Percentiles rank a stretch among this genome's conserved stretches.
phyloP scores from a whole-genome alignment of 2,329 filamentous ascomycete species.

The Hyphodiscus sp. region DNA sequence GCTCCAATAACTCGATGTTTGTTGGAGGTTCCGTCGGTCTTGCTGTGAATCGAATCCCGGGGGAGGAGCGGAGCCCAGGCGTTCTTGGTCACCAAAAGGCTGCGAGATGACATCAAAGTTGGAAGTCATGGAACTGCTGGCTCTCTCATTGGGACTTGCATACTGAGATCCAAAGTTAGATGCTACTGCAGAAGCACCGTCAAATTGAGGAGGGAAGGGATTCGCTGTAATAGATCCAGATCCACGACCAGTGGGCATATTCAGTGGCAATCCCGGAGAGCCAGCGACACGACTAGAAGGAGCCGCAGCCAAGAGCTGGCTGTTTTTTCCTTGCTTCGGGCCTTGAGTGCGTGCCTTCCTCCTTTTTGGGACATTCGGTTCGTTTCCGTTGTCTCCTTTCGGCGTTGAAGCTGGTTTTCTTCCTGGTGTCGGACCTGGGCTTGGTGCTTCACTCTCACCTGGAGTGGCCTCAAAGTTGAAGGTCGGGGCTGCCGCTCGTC shows the following conservation, averaged over 20 bases:
- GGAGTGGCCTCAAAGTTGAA: conserved; percentile 56
- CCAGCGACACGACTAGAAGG: conserved; percentile 14
- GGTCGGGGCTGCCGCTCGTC: conserved; percentile 59
- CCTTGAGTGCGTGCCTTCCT: conserved; percentile 25
- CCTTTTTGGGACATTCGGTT: conserved; percentile 33
- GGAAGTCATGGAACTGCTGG: conserved; percentile 9
- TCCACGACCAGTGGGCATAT: conserved; percentile 12
- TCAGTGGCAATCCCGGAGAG: conserved; percentile 19
- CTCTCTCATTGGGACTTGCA: conserved; percentile 20
- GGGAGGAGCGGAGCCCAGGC: conserved; percentile 23
- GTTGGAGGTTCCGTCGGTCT: conserved; percentile 31
- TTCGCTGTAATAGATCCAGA: conserved; percentile 9
- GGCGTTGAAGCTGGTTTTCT: conserved; percentile 39
- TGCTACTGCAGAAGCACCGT: conserved; percentile 13
- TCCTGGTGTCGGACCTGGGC: conserved; percentile 51
- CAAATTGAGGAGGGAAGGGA: conserved; percentile 22
- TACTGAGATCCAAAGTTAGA: conserved; percentile 13
- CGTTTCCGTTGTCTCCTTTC: conserved; percentile 36
- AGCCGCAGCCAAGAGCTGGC: conserved; percentile 27
- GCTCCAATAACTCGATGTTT: conserved; percentile 81
- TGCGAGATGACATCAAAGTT: conserved; percentile 18
- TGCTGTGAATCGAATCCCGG: conserved; percentile 20
- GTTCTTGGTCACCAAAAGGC: conserved; percentile 22
- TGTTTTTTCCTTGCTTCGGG: conserved; percentile 27
- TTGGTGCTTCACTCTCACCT: conserved; percentile 53